Percentiles rank a stretch among this genome's conserved stretches.
phyloP scores from a whole-genome alignment of 805 yeast genomes.

The Wickerhamomyces queroliae region DNA sequence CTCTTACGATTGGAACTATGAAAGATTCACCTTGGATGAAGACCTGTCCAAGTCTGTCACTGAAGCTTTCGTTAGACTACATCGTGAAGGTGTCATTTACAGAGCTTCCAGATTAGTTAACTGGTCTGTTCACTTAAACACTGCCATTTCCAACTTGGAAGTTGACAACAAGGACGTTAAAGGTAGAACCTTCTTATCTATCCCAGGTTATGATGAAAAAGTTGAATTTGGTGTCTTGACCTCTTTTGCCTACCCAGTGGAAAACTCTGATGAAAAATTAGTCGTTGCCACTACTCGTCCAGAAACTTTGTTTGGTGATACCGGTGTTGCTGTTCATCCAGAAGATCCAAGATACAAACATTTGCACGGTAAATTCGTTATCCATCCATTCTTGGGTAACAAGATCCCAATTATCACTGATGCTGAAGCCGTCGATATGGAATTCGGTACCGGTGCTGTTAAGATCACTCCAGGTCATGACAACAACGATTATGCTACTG shows the following conservation, averaged over 20 bases:
- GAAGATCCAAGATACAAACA: constrained; percentile 89
- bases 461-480: constrained; percentile 99
- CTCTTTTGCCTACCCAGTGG: constrained; percentile 89
- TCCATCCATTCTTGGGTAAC: constrained; percentile 87
- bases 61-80: constrained; percentile 87
- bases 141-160: constrained; percentile 94
- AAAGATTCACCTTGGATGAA: constrained; percentile 88
- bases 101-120: constrained; percentile 90
- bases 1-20: constrained; percentile 93
- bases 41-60: constrained; percentile 71
- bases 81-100: constrained; percentile 93
- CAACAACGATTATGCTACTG: constrained; percentile 92
- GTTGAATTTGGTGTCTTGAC: constrained; percentile 96
- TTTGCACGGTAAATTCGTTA: constrained; percentile 86
- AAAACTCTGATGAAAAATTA: constrained; percentile 76
- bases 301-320: constrained; percentile 96
- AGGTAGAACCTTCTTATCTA: constrained; percentile 73
- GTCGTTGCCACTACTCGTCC: constrained; percentile 98
- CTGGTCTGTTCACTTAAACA: constrained; percentile 93
- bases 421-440: constrained; percentile 95
- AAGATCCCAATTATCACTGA: constrained; percentile 86
- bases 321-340: constrained; percentile 97
- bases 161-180: constrained; percentile 88
- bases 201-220: constrained; percentile 87
- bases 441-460: constrained; percentile 99